Conservation (phyloP, 495 filamentous ascomycete species). For the Diplogelasinospora grovesii region DNA sequence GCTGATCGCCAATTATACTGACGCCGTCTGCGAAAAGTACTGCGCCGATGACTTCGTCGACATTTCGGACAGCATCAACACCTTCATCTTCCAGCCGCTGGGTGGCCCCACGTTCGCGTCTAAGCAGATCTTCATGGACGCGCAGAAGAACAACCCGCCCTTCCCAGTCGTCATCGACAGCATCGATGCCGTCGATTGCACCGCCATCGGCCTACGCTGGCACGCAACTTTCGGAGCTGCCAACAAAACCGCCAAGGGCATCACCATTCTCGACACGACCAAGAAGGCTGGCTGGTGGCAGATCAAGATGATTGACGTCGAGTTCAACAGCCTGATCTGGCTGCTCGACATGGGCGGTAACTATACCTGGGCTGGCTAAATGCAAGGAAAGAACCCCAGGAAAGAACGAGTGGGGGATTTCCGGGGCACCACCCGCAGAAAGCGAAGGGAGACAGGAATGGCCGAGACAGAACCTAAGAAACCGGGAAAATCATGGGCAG, state of each 20-base stretch:
- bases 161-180: slow-evolving; percentile 27
- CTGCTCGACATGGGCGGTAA: slow-evolving; percentile 31
- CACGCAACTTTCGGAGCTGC: slow-evolving; percentile 32
- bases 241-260: slow-evolving; percentile 24
- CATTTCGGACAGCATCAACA: slow-evolving; percentile 33
- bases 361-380: slow-evolving; percentile 29
- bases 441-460: too few relatives aligned
- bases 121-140: slow-evolving; percentile 33
- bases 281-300: slow-evolving; percentile 24
- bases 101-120: slow-evolving; percentile 28
- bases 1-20: slow-evolving; percentile 30
- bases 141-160: slow-evolving; percentile 25
- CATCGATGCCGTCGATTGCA: slow-evolving; percentile 29
- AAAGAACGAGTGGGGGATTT: not conserved
- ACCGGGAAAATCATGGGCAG: too few relatives aligned
- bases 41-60: slow-evolving; percentile 28
- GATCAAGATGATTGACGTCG: slow-evolving; percentile 27
- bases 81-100: slow-evolving; percentile 28
- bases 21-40: slow-evolving; percentile 29
- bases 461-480: too few relatives aligned
- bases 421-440: not conserved
- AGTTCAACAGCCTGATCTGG: slow-evolving; percentile 35
- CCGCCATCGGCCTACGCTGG: slow-evolving; percentile 26
- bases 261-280: slow-evolving; percentile 27
- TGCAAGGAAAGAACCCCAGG: not conserved